Evolutionary conservation across 352 stramenopile genomes (phyloP), one percentile per base, ranked within the genome.

Genomic region (Phytopythium boreale): DNA sequence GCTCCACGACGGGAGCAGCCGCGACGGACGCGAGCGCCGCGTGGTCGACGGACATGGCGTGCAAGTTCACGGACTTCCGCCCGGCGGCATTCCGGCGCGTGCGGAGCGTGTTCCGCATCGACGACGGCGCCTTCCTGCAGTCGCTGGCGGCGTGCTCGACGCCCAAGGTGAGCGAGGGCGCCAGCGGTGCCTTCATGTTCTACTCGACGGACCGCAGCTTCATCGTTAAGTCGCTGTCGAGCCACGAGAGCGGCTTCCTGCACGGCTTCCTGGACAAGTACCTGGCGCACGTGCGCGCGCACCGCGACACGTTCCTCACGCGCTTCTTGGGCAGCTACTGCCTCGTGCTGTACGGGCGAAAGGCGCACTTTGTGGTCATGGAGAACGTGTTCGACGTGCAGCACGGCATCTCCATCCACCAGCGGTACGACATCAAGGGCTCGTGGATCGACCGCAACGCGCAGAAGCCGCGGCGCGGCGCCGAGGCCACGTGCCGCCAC

Each of bases 401-500:
- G 49, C 81, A 90, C 59, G 78, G 79, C 34, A 71, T 88, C 26
- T 79, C 77, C 2, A 90, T 96, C 59, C 84, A 96, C 62, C 78
- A 92, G 69, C 75, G 81, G 12, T 97, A 95, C 67, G 89, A 96
- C 59, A 88, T 97, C 62, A 97, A 97, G 68, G 89, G 89, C 20
- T 91, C 79, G 11, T 96, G 86, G 84, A 72, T 96, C 24, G 84
- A 91, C 64, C 81, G 84, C 39, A 90, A 90, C 36, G 84, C 81
- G 0, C 74, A 87, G 52, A 90, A 90, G 24, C 68, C 76, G n/a
- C 68, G 71, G 43, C 59, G 55, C 14, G 87, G 87, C 8, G 71
- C 78, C n/a, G 79, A 92, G 56, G 68, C 73, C 12, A 91, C 82
- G 17, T 93, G 81, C 44, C 69, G 84, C 1, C 78, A 91, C 63